Evolutionary conservation across 2,329 filamentous ascomycete species (phyloP).

Genomic region (Penicillium sclerotiorum): DNA sequence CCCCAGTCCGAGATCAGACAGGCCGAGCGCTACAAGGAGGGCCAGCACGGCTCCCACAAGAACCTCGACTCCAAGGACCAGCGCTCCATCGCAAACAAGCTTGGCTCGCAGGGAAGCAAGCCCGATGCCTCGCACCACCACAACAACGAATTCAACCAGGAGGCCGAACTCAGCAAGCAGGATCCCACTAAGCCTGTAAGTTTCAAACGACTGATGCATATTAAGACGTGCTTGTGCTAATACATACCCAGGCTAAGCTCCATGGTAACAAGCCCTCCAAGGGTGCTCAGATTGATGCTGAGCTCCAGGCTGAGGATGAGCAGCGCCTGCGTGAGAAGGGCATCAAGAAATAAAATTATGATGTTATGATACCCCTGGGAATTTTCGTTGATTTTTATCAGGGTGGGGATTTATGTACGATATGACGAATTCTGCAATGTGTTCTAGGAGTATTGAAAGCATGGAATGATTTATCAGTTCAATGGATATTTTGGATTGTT

Average conservation of each 20-base stretch:
- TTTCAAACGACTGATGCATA: neutral
- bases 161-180: slow-evolving; percentile 43
- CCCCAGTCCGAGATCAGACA: slow-evolving; percentile 56
- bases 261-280: slow-evolving; percentile 52
- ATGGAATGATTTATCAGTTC: neutral
- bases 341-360: slow-evolving; percentile 32
- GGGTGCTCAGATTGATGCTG: slow-evolving; percentile 51
- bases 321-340: slow-evolving; percentile 49
- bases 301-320: slow-evolving; percentile 48
- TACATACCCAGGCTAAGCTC: slow-evolving; percentile 38
- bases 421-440: slow-evolving; percentile 16
- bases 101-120: slow-evolving; percentile 40
- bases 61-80: slow-evolving; percentile 66
- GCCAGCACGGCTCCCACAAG: slow-evolving; percentile 68
- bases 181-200: slow-evolving; percentile 48
- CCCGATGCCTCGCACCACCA: slow-evolving; percentile 27
- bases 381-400: slow-evolving; percentile 44
- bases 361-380: slow-evolving; percentile 12
- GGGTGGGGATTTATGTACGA: slow-evolving; percentile 91
- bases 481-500: neutral
- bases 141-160: slow-evolving; percentile 32
- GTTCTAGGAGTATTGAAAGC: slow-evolving; percentile 8
- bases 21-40: slow-evolving; percentile 69
- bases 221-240: slow-evolving; percentile 9
- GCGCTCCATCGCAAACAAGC: slow-evolving; percentile 49